Evolutionary conservation across 2,329 filamentous ascomycete genomes (phyloP).

Genomic region (Drechslerella dactyloides): DNA sequence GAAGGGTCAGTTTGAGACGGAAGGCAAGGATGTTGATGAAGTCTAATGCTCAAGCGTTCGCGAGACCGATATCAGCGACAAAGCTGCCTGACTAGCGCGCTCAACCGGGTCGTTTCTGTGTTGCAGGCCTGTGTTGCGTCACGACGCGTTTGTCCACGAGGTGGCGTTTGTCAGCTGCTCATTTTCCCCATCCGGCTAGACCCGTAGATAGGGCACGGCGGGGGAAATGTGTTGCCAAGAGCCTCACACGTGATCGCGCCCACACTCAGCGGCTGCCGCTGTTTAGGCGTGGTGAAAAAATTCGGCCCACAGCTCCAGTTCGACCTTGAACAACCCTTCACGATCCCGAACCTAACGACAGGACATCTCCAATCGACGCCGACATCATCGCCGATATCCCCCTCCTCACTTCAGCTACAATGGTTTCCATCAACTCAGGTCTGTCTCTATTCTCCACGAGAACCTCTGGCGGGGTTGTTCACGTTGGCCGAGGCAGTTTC

Average conservation of each 20-base stretch:
- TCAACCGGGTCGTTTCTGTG: too few species aligned
- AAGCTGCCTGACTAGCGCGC: too few species aligned
- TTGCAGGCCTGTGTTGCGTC: too few species aligned
- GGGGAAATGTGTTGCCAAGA: conserved; percentile 12
- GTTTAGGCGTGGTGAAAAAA: conserved; percentile 34
- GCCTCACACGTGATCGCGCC: conserved; percentile 22
- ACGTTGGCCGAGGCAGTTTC: conserved; percentile 8
- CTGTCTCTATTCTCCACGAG: conserved; percentile 13
- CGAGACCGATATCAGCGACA: too few species aligned
- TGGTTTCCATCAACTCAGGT: conserved; percentile 48
- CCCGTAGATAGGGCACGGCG: conserved; percentile 1
- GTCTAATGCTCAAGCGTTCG: too few species aligned
- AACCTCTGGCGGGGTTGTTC: not conserved
- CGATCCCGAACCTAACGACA: conserved; percentile 52
- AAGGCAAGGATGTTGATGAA: too few species aligned
- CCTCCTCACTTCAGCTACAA: conserved; percentile 25
- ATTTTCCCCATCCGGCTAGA: too few species aligned
- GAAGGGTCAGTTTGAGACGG: too few species aligned
- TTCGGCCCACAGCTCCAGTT: conserved; percentile 14
- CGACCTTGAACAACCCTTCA: conserved; percentile 25
- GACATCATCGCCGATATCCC: conserved; percentile 18
- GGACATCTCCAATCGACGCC: conserved; percentile 8
- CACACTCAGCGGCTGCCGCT: conserved; percentile 29
- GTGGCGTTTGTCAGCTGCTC: too few species aligned
- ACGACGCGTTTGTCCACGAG: too few species aligned